Evolutionary conservation across 805 yeast genomes (phyloP).

Genomic region (Blastobotrys mokoenaii): DNA sequence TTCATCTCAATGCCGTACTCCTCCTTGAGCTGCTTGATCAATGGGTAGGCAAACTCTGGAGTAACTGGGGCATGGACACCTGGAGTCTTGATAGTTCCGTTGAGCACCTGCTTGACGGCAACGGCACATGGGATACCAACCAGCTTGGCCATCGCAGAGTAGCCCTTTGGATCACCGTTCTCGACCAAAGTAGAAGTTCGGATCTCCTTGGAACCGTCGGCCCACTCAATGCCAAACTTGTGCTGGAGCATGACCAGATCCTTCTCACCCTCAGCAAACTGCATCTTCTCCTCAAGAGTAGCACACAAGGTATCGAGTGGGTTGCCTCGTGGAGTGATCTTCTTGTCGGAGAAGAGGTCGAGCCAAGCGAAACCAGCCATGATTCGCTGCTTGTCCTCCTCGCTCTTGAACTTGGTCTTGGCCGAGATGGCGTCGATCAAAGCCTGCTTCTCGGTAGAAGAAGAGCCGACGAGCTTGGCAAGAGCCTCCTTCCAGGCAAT

Average conservation of each 20-base stretch:
- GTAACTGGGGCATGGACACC: slow-evolving; percentile 93
- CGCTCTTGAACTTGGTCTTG: slow-evolving; percentile 72
- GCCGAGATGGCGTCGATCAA: slow-evolving; percentile 66
- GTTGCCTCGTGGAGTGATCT: slow-evolving; percentile 82
- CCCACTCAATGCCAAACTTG: slow-evolving; percentile 96
- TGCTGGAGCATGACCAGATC: slow-evolving; percentile 94
- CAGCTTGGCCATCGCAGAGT: slow-evolving; percentile 96
- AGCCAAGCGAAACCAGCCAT: slow-evolving; percentile 88
- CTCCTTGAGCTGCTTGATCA: slow-evolving; percentile 85
- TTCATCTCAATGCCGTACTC: slow-evolving; percentile 78
- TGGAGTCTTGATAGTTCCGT: slow-evolving; percentile 66
- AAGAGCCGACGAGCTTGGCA: slow-evolving; percentile 64
- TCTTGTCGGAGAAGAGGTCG: slow-evolving; percentile 73
- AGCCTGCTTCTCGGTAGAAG: slow-evolving; percentile 62
- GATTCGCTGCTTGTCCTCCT: slow-evolving; percentile 78
- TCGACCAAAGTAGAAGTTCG: slow-evolving; percentile 95
- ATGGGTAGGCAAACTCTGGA: slow-evolving; percentile 82
- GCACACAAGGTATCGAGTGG: slow-evolving; percentile 96
- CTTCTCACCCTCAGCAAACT: slow-evolving; percentile 90
- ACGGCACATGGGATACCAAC: slow-evolving; percentile 99
- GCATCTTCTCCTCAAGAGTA: slow-evolving; percentile 90
- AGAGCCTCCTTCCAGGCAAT: slow-evolving; percentile 86
- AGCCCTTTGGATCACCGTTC: slow-evolving; percentile 81
- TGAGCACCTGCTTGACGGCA: slow-evolving; percentile 77
- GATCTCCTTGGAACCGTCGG: slow-evolving; percentile 80